A percentile compares a stretch with the other conserved stretches of the same genome.
Evolutionary conservation across 1,284 basidiomycete species (phyloP).

Genomic region (Naganishia liquefaciens): DNA sequence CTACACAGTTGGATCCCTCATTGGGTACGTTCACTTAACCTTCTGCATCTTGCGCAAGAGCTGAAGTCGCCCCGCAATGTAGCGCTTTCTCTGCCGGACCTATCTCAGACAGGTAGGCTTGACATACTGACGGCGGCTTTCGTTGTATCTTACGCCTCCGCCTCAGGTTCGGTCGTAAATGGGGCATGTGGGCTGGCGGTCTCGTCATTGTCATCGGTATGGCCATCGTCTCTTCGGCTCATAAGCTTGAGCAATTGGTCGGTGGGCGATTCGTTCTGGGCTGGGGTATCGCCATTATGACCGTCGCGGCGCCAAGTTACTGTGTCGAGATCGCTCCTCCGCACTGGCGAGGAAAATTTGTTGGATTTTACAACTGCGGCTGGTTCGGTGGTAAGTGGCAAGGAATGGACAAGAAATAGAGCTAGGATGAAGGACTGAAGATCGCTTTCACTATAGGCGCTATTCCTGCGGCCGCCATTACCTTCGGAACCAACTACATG

Average conservation of each 20-base stretch:
- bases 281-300: constrained; percentile 51
- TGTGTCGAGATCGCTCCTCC: constrained; percentile 63
- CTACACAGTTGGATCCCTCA: constrained; percentile 31
- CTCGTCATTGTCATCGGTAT: constrained; percentile 54
- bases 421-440: neutral
- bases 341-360: constrained; percentile 61
- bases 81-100: constrained; percentile 47
- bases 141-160: no score
- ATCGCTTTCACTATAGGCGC: neutral
- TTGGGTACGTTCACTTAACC: constrained; percentile 29
- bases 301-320: constrained; percentile 57
- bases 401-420: neutral
- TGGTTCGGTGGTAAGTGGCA: constrained; percentile 41
- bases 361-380: constrained; percentile 38
- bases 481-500: constrained; percentile 45
- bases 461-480: constrained; percentile 43
- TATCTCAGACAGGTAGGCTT: constrained; percentile 35
- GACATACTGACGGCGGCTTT: no score
- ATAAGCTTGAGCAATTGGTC: constrained; percentile 44
- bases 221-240: constrained; percentile 44
- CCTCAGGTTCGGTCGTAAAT: constrained; percentile 57
- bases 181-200: constrained; percentile 59
- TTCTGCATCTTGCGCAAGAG: no score
- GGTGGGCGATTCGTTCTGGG: constrained; percentile 54
- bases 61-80: no score